Base-by-base conservation (phyloP, 2,329 filamentous ascomycete species). In the Ceratocystiopsis brevicomis region DNA sequence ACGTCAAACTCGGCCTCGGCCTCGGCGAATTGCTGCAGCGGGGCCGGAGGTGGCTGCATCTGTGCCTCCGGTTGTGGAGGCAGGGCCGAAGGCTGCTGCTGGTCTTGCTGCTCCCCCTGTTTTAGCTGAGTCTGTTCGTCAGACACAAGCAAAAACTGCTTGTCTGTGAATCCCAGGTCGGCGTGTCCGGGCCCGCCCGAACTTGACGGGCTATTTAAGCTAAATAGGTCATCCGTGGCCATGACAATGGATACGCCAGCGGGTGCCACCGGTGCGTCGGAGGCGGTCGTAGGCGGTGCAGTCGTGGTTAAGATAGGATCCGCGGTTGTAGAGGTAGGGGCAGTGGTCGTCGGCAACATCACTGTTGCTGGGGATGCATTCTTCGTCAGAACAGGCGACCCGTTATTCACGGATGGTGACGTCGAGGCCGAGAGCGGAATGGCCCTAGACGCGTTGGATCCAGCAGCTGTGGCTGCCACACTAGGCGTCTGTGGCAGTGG, bases 101-200 rank as follows among this genome's bases (percentile, higher is more conserved):
- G 25, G 2, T 30, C 2, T 13, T 37, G 55, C 52, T 34, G 47
- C 42, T 25, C 47, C 6, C 21, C 47, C 6, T 48, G 25, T 9
- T 30, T 30, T 2, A 2, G 4, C 13, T 34, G 33, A 3, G 11
- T 45, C n/a, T 30, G 17, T n/a, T 37, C 37, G 11, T 61, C 48
- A 1, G 68, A 65, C 2, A 66, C 69, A 5, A 73, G 57, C 0
- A 67, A 64, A 49, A 74, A 74, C 34, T 68, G 63, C 67, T 73
- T 73, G 48, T 73, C 61, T 14, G 70, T 73, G 50, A 73, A 74
- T 47, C 65, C 65, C 9, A 66, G 59, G 42, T 65, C 62, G n/a
- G 61, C 54, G 39, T 58, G 47, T 33, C 49, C 38, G 6, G 40
- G 40, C n/a, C 49, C 47, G 13, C 37, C 43, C 14, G 36, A 25